These are phyloP conservation scores for Exserohilum turcica DNA, from an alignment of 2,329 filamentous ascomycete species.

Conservation along the genomic window DNA sequence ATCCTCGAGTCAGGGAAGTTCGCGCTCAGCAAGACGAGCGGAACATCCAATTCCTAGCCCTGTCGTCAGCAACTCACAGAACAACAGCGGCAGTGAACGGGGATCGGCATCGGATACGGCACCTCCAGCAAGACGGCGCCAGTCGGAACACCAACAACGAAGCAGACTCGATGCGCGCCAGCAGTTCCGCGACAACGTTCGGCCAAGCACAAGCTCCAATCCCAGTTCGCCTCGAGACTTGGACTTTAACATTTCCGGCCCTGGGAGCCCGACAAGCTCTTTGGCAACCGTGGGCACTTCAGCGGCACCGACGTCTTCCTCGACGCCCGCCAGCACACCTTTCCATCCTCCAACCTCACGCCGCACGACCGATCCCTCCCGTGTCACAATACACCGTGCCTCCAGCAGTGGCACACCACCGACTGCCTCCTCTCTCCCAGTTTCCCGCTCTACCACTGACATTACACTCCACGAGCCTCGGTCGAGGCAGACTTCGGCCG, in stretches of 20 bases:
- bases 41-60: conserved; percentile 34
- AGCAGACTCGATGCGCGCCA: conserved; percentile 47
- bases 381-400: conserved; percentile 24
- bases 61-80: conserved; percentile 49
- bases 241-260: conserved; percentile 33
- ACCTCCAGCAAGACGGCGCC: conserved; percentile 38
- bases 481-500: conserved; percentile 23
- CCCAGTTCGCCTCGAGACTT: conserved; percentile 36
- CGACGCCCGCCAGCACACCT: conserved; percentile 21
- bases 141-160: conserved; percentile 53
- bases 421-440: conserved; percentile 23
- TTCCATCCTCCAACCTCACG: conserved; percentile 30
- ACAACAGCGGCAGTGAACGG: conserved; percentile 60
- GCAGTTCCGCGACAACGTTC: conserved; percentile 39
- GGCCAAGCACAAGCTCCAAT: conserved; percentile 32
- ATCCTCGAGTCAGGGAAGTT: conserved; percentile 56
- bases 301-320: conserved; percentile 21
- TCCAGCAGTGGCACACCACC: conserved; percentile 38
- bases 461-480: conserved; percentile 24
- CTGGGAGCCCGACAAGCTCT: conserved; percentile 36
- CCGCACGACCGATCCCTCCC: conserved; percentile 40
- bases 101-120: conserved; percentile 34
- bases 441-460: conserved; percentile 41
- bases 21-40: conserved; percentile 42
- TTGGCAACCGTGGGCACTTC: conserved; percentile 32